Base-by-base conservation (phyloP, 768 basidiomycete genomes). In the Chalciporus chontae region DNA sequence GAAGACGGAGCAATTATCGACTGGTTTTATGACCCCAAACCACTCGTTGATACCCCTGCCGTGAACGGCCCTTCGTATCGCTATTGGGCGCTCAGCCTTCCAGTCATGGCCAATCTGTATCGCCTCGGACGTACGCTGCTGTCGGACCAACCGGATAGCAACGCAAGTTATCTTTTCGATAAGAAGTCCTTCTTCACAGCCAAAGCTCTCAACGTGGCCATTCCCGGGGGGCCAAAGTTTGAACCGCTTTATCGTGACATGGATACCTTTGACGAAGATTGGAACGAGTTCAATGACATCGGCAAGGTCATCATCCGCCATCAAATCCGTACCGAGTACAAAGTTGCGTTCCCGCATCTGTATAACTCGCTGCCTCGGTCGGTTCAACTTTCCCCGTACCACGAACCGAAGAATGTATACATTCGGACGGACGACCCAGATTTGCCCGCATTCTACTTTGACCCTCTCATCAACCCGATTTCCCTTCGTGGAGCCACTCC, bases 381-480 rank as follows among this genome's bases (percentile, higher is more conserved):
- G 21, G 94, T 99, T 48, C 87, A 81, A 47, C 86, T 99, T 47
- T 88, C 90, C 17, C 81, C 87, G 10, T 98, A 98, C 68, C 96
- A 99, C 65, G 76, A 76, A 23, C 90, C 94, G 21, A 97, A 98
- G 77, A 97, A 91, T 66, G 94, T 99, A 45, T 99, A 98, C 71
- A 97, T 99, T 69, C 91, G 94, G 51, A 97, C 94, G 29, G 96
- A 99, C 53, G 94, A 99, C 63, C 96, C 96, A n/a, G 95, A 99
- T 72, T 79, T 99, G 17, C 95, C 95, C 11, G 94, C 96, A 0
- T 99, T 98, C 74, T 98, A 98, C 72, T 99, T 96, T 64, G 96
- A 98, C 68, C 94, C 95, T 3, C 82, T 98, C 59, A 96, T 99
- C 70, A 97, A 99, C 66, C 96, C 95, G 7, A 90, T 98, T 56